phyloP scores from a whole-genome alignment of 371 early-diverging fungal genomes.

The Nosema muscidifuracis region DNA sequence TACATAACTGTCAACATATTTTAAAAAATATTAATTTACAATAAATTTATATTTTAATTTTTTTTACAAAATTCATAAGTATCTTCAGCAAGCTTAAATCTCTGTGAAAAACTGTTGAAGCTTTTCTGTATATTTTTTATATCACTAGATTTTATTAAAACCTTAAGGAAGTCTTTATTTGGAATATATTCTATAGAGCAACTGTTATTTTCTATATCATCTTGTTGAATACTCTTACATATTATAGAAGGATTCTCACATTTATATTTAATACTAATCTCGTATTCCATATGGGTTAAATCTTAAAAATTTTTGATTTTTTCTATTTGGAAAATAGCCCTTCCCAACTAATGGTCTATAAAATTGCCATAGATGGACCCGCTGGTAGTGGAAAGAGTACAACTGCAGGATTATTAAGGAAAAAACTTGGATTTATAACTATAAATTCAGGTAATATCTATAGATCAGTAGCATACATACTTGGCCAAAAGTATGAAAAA shows the following conservation, averaged over 20 bases:
- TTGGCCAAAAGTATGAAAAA: conserved; percentile 25
- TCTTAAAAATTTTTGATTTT: too few species aligned
- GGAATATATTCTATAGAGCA: neutral
- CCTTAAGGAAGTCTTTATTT: neutral
- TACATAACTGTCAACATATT: too few species aligned
- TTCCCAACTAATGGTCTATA: conserved; percentile 54
- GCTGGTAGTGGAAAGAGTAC: conserved; percentile 83
- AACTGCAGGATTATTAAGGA: conserved; percentile 69
- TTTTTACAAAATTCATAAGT: neutral
- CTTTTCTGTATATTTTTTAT: conserved; percentile 10
- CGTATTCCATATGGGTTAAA: neutral
- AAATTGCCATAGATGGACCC: conserved; percentile 82
- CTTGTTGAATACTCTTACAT: neutral
- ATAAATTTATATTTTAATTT: conserved; percentile 1
- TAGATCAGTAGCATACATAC: conserved; percentile 62
- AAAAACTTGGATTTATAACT: conserved; percentile 69
- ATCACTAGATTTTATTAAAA: neutral
- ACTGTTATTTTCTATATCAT: neutral
- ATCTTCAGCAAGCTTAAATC: conserved; percentile 12
- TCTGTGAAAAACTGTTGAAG: conserved; percentile 8
- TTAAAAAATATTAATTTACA: too few species aligned
- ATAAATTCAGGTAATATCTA: conserved; percentile 70
- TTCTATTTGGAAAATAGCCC: neutral
- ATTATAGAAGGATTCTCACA: neutral
- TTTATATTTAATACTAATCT: neutral